A percentile compares a stretch with the other conserved stretches of the same genome.
phyloP scores from a whole-genome alignment of 371 early-diverging fungal genomes.

The Coemansia sp. region DNA sequence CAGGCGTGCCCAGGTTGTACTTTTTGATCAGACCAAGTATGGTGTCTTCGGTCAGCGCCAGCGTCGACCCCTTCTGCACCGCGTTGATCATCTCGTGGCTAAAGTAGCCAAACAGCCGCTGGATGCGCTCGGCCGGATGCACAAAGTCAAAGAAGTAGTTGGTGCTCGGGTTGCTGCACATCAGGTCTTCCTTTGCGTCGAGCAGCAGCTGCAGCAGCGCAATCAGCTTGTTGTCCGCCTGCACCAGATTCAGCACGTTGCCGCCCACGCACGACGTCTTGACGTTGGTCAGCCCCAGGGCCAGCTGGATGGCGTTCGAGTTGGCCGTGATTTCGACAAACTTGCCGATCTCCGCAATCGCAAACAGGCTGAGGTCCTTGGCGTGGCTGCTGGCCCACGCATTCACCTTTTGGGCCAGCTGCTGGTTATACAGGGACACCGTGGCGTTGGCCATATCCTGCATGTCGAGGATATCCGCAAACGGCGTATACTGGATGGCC shows the following conservation, averaged over 20 bases:
- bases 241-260: conserved; percentile 18
- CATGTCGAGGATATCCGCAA: conserved; percentile 20
- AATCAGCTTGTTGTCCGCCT: conserved; percentile 22
- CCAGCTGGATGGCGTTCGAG: conserved; percentile 13
- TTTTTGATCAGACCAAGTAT: conserved; percentile 23
- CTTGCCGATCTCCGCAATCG: conserved; percentile 20
- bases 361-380: conserved; percentile 11
- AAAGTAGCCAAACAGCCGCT: conserved; percentile 38
- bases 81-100: conserved; percentile 12
- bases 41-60: conserved; percentile 19
- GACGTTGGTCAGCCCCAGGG: conserved; percentile 29
- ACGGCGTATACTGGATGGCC: conserved; percentile 33
- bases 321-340: conserved; percentile 33
- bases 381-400: conserved; percentile 20
- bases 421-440: conserved; percentile 14
- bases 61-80: background rate
- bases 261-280: conserved; percentile 26
- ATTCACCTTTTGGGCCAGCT: conserved; percentile 13
- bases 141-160: conserved; percentile 38
- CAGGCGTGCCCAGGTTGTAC: conserved; percentile 23
- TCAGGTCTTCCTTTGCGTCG: conserved; percentile 17
- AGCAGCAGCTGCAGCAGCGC: conserved; percentile 18
- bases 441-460: conserved; percentile 15
- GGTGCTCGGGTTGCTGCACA: conserved; percentile 33
- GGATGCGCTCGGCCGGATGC: conserved; percentile 40